Base-by-base conservation (phyloP, 495 filamentous ascomycete genomes). In the Pyrenopolyporus hunteri region DNA sequence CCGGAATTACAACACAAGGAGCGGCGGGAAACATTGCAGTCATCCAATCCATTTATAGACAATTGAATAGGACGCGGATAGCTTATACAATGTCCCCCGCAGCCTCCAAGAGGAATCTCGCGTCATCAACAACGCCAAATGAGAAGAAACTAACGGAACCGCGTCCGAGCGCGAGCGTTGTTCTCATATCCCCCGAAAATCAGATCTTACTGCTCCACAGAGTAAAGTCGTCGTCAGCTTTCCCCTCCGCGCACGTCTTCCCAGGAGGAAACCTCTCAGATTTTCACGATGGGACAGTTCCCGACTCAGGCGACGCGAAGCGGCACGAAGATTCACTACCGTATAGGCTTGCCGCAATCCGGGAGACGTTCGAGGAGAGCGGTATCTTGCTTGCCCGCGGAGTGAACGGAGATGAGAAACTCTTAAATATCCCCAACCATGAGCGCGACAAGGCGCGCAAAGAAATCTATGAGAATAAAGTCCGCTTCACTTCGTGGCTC, bases 311-410 rank as follows among this genome's bases (percentile, higher is more conserved):
- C 4, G 68, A 73, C 29, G 59, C 66, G 0, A 70, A 71, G n/a
- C 69, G 85, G 9, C 90, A 95, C 70, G 69, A 79, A 5, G 91
- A 96, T 69, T 82, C 82, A 3, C 68, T 75, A 13, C 80, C 81
- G 5, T 97, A 96, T 64, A 78, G 92, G 8, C 72, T 88, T 10
- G 92, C 85, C 17, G 94, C 93, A 0, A 85, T 98, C 48, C 80
- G 93, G 2, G 93, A 98, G 76, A 89, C 91, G 1, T 97, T 98
- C 68, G 94, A 98, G 69, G 94, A 98, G 73, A 92, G 89, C 60
- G 94, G 94, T 0, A 90, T 98, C 33, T 73, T 98, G 11, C 81
- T 98, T 1, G 91, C 90, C 0, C 84, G 82, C 37, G 74, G 68
- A 26, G 78, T 70, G 0, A 69, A 71, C 35, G 36, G 71, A 60